phyloP scores from a whole-genome alignment of 202 grass and related monocot species.

The Setaria italica region DNA sequence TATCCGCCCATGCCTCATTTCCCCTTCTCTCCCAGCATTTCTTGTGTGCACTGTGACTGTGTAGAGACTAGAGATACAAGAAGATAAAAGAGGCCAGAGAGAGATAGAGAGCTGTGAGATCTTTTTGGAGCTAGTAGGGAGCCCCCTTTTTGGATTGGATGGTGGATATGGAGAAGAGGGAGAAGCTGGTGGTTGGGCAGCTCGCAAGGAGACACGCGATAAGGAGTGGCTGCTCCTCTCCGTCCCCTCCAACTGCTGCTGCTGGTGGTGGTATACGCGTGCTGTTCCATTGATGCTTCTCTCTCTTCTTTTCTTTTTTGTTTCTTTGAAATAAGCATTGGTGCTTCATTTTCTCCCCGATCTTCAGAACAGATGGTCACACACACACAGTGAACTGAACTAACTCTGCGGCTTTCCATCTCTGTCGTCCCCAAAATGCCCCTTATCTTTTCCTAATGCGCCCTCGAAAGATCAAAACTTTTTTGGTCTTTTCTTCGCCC shows the following conservation, averaged over 20 bases:
- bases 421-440: slow-evolving; percentile 55
- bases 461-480: slow-evolving; percentile 27
- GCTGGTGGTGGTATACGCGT: neutral
- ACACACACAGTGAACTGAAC: slow-evolving; percentile 40
- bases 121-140: slow-evolving; percentile 28
- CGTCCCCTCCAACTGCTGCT: neutral
- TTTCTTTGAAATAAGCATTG: too few relatives aligned
- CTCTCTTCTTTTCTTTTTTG: too few relatives aligned
- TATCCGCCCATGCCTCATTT: slow-evolving; percentile 12
- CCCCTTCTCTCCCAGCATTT: slow-evolving; percentile 21
- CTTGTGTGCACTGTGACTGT: neutral
- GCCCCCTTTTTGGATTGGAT: slow-evolving; percentile 36
- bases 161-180: slow-evolving; percentile 52
- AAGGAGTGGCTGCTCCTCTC: slow-evolving; percentile 32
- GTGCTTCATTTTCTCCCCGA: neutral
- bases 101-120: neutral
- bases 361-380: slow-evolving; percentile 16
- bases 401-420: slow-evolving; percentile 10
- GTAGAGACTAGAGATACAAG: neutral
- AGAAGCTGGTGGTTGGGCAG: slow-evolving; percentile 42
- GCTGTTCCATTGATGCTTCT: neutral
- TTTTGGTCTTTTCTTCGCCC: slow-evolving; percentile 2
- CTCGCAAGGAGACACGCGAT: slow-evolving; percentile 46
- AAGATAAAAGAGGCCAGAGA: neutral
- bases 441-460: slow-evolving; percentile 48